These are phyloP conservation scores for Skeletonema costatum DNA, from an alignment of 108 stramenopile species.

Conservation along the genomic window DNA sequence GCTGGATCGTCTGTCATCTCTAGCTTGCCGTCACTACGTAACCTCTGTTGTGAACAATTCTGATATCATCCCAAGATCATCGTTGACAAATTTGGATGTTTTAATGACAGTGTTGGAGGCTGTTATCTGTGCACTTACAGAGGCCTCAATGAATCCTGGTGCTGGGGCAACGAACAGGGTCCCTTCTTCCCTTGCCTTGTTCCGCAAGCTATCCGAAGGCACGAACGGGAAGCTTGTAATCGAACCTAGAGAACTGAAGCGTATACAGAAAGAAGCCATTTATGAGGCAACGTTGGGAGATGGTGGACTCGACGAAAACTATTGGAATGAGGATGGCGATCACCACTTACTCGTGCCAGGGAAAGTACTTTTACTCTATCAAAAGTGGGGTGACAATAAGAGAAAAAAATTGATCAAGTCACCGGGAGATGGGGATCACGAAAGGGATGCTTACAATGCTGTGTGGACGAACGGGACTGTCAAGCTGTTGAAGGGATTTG, in stretches of 20 bases:
- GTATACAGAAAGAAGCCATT: constrained; percentile 46
- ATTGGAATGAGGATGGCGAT: constrained; percentile 41
- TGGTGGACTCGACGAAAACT: constrained; percentile 35
- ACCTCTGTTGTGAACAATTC: constrained; percentile 71
- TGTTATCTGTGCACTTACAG: constrained; percentile 45
- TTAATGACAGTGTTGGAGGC: constrained; percentile 58
- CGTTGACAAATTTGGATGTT: constrained; percentile 63
- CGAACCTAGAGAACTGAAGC: constrained; percentile 39
- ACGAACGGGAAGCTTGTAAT: constrained; percentile 54
- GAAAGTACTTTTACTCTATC: constrained; percentile 49
- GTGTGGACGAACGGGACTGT: constrained; percentile 62
- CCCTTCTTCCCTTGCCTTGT: constrained; percentile 48
- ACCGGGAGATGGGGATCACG: neutral
- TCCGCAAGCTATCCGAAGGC: constrained; percentile 52
- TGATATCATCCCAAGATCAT: constrained; percentile 69
- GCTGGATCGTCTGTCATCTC: constrained; percentile 60
- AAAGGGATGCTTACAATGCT: constrained; percentile 2
- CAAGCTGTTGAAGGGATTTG: constrained; percentile 53
- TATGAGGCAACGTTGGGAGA: constrained; percentile 53
- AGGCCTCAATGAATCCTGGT: constrained; percentile 50
- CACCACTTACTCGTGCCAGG: constrained; percentile 73
- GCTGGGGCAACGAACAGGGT: constrained; percentile 14
- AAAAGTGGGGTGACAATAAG: constrained; percentile 45
- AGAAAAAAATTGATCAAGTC: neutral
- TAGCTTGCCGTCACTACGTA: constrained; percentile 59